Evolutionary conservation across 208 protist genomes (phyloP).

Genomic region (Trypanosoma vivax): DNA sequence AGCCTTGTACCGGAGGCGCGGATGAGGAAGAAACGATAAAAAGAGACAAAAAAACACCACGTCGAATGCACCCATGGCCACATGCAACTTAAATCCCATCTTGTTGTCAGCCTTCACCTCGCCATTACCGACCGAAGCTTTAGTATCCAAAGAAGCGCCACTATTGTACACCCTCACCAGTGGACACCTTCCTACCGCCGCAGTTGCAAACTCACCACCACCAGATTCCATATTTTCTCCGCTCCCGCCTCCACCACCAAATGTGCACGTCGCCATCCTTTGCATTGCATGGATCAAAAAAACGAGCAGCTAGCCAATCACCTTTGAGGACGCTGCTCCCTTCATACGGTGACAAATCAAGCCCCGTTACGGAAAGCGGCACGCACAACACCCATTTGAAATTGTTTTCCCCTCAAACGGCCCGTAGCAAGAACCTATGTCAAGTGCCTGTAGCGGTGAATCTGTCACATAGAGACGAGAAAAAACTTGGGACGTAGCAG

Average conservation of each 20-base stretch:
- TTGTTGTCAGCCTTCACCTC: background rate
- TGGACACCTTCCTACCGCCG: too few relatives aligned
- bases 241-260: background rate
- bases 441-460: constrained; percentile 46
- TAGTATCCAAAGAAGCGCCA: too few relatives aligned
- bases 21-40: constrained; percentile 78
- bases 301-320: constrained; percentile 61
- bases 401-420: constrained; percentile 44
- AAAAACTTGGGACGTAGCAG: too few relatives aligned
- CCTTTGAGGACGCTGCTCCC: constrained; percentile 23
- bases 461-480: background rate
- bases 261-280: too few relatives aligned
- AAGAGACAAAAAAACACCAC: constrained; percentile 80
- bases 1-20: constrained; percentile 61
- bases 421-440: constrained; percentile 83
- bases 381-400: constrained; percentile 27
- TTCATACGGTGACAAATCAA: constrained; percentile 63
- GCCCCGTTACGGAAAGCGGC: constrained; percentile 43
- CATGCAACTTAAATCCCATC: constrained; percentile 10
- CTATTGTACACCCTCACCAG: too few relatives aligned
- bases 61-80: constrained; percentile 38
- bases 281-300: constrained; percentile 27
- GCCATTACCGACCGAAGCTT: background rate
- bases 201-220: background rate
- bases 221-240: background rate